Evolutionary conservation across 2,329 filamentous ascomycete species (phyloP).

Genomic region (Ceratocystiopsis brevicomis): DNA sequence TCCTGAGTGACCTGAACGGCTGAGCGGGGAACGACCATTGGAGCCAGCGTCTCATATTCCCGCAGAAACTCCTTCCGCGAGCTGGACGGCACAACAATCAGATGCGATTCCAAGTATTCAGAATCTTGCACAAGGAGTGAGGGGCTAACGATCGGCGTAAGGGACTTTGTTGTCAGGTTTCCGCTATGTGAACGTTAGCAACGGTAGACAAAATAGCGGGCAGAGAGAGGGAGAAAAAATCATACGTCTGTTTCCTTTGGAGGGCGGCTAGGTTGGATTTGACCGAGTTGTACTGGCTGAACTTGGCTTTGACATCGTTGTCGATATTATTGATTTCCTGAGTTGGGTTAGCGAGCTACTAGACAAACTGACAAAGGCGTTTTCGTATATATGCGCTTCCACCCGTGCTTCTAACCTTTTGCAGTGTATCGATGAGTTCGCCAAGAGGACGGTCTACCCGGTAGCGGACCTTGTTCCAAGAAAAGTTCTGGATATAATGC

Average conservation of each 20-base stretch:
- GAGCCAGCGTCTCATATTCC: conserved; percentile 69
- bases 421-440: conserved; percentile 70
- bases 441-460: conserved; percentile 75
- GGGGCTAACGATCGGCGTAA: conserved; percentile 75
- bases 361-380: too few relatives aligned
- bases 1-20: conserved; percentile 64
- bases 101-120: conserved; percentile 90
- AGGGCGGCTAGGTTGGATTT: conserved; percentile 68
- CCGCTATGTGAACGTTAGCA: conserved; percentile 33
- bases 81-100: conserved; percentile 69
- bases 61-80: conserved; percentile 75
- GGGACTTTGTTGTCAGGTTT: conserved; percentile 84
- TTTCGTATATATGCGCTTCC: neutral
- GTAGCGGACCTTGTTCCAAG: conserved; percentile 97
- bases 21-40: conserved; percentile 88
- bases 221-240: neutral
- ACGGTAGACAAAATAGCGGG: neutral
- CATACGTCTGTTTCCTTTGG: conserved; percentile 74
- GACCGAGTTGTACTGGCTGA: conserved; percentile 81
- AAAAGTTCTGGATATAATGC: conserved; percentile 73
- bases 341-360: neutral
- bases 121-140: conserved; percentile 67
- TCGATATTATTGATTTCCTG: conserved; percentile 82
- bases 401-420: conserved; percentile 45
- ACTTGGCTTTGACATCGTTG: conserved; percentile 88